These are phyloP conservation scores for Hibiscus mutabilis DNA, from an alignment of 345 rosid species.

Conservation along the genomic window DNA sequence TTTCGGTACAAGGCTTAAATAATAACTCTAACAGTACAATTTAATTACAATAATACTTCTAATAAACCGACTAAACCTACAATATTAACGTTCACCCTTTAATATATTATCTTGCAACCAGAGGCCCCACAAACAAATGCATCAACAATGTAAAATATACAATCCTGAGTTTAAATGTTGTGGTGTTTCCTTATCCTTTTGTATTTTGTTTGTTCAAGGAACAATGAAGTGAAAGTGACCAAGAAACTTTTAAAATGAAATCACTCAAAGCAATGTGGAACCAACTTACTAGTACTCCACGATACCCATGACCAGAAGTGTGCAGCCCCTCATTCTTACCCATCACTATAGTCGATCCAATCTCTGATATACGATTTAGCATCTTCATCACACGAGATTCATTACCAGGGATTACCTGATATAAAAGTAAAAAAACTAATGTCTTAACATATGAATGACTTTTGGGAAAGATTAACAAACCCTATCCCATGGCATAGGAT, in stretches of 20 bases:
- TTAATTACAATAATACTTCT: no score
- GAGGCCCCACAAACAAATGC: neutral
- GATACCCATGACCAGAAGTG: slow-evolving; percentile 96
- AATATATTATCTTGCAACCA: neutral
- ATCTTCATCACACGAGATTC: slow-evolving; percentile 96
- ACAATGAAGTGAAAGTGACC: neutral
- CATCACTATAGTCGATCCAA: slow-evolving; percentile 85
- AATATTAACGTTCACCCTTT: no score
- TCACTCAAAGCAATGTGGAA: neutral
- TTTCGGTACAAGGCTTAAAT: no score
- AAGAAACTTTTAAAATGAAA: neutral
- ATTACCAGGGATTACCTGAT: slow-evolving; percentile 95
- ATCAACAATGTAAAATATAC: neutral
- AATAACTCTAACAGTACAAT: no score
- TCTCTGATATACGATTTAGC: slow-evolving; percentile 91
- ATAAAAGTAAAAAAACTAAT: slow-evolving; percentile 10
- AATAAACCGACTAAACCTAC: no score
- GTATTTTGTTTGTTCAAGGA: neutral
- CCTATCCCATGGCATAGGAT: neutral
- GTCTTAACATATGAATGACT: slow-evolving; percentile 3
- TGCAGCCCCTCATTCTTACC: slow-evolving; percentile 83
- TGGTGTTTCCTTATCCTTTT: neutral
- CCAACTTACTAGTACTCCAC: slow-evolving; percentile 77
- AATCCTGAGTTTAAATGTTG: neutral
- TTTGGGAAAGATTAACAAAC: slow-evolving; percentile 1